Evolutionary conservation across 164 flowering plant genomes (phyloP).

Genomic region (Protea cynaroides): DNA sequence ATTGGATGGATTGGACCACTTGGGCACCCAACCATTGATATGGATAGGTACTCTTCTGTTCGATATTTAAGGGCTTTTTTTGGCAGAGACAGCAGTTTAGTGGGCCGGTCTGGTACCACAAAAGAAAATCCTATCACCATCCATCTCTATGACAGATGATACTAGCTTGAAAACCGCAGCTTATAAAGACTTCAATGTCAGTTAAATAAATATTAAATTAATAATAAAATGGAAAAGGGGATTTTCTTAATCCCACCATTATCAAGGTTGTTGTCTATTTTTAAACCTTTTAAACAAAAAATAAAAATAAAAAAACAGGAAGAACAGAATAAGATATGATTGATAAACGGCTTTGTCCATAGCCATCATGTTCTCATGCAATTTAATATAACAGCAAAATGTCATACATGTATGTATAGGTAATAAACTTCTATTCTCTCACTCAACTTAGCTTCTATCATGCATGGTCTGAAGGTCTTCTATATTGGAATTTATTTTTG

Average conservation of each 20-base stretch:
- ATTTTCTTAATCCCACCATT: not conserved
- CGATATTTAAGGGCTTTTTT: not conserved
- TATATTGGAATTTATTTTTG: conserved; percentile 2
- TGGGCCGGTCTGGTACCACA: not conserved
- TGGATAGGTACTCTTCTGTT: too few relatives aligned
- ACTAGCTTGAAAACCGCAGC: too few relatives aligned
- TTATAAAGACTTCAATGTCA: too few relatives aligned
- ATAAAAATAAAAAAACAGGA: too few relatives aligned
- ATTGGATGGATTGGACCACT: conserved; percentile 5
- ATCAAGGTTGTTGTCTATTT: conserved; percentile 8
- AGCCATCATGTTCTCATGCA: conserved; percentile 10
- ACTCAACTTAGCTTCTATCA: conserved; percentile 19
- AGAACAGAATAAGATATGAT: not conserved
- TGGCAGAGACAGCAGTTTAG: not conserved
- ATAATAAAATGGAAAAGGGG: not conserved
- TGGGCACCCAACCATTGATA: not conserved
- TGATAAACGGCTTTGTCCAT: conserved; percentile 4
- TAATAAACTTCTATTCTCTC: conserved; percentile 4
- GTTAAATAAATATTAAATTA: not conserved
- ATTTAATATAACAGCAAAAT: not conserved
- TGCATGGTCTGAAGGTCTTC: too few relatives aligned
- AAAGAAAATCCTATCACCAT: conserved; percentile 3
- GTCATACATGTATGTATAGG: not conserved
- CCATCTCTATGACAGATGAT: not conserved
- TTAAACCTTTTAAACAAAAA: not conserved